phyloP scores from a whole-genome alignment of 106 monocot genomes.

The Dioscorea zingiberensis region DNA sequence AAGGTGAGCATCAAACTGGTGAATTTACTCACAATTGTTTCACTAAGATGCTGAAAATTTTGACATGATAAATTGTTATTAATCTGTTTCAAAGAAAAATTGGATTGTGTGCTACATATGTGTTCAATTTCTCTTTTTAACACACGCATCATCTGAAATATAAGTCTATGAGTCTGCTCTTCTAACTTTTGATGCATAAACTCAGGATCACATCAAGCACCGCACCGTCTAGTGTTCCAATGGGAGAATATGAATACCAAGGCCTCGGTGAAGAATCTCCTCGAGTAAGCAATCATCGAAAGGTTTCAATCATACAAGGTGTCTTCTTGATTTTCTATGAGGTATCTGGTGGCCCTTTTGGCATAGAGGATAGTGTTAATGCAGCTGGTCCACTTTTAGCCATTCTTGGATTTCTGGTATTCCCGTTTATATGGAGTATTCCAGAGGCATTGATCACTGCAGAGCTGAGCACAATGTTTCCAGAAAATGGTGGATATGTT shows the following conservation, averaged over 20 bases:
- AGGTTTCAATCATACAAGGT: constrained; percentile 51
- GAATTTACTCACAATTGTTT: too few relatives aligned
- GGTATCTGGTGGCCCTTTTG: constrained; percentile 76
- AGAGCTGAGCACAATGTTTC: constrained; percentile 73
- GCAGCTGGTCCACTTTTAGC: constrained; percentile 66
- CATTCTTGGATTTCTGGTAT: constrained; percentile 53
- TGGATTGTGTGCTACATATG: too few relatives aligned
- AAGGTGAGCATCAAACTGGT: too few relatives aligned
- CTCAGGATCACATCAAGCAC: constrained; percentile 5
- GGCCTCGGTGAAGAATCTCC: constrained; percentile 17
- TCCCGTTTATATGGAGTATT: constrained; percentile 78
- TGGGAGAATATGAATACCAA: constrained; percentile 32
- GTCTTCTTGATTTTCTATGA: constrained; percentile 75
- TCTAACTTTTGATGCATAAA: constrained; percentile 15
- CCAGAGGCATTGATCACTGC: constrained; percentile 77
- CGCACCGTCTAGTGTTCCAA: constrained; percentile 2
- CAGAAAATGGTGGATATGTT: constrained; percentile 73
- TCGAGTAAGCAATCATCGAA: constrained; percentile 19
- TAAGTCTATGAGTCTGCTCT: too few relatives aligned
- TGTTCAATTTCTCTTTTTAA: too few relatives aligned
- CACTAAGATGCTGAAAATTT: too few relatives aligned
- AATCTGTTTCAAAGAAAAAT: too few relatives aligned
- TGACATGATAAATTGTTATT: too few relatives aligned
- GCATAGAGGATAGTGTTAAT: constrained; percentile 60
- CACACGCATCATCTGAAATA: too few relatives aligned